Base-by-base conservation (phyloP, 2,329 filamentous ascomycete species). In the Aphanocladium album region DNA sequence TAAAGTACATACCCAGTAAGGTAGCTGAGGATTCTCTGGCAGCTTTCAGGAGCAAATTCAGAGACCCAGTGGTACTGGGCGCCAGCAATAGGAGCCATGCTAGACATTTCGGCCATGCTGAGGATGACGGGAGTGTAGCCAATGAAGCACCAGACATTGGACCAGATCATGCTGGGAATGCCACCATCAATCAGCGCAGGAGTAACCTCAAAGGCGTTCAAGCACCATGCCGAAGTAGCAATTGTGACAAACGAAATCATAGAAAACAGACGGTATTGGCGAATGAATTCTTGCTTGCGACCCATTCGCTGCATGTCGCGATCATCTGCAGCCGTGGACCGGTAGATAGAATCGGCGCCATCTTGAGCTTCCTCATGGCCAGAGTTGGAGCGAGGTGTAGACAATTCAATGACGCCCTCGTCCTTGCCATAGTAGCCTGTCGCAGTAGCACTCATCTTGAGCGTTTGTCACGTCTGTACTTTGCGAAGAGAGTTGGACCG, bases 1-100 rank as follows among this genome's bases (percentile, higher is more conserved):
- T 2, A 35, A 33, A 4, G 16, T n/a, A 41, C 52, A 12, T 45
- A 61, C 59, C 59, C 59, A 23, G 51, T 52, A 12, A 61, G 23
- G 37, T 50, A 61, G 45, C 59, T 61, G 9, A 61, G 52, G 11
- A 57, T 43, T 37, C 23, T 50, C 39, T 64, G 62, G n/a, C 51
- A 62, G 37, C 19, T 58, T 12, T 60, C 57, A 17, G 62, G 62
- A 1, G 62, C 57, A 46, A 64, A 64, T 33, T 64, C 62, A 43
- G 60, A 62, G 7, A 64, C 62, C 65, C 65, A 67, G 41, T 67
- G 65, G 21, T 67, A 67, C 45, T 67, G 65, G 2, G 64, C 64
- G 9, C 65, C 65, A 8, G 65, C 64, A 23, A 66, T 67, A 16
- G 65, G 65, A 0, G 63, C 63, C 14, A 67, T 67, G 21, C 64